Conservation (phyloP, 768 basidiomycete genomes). For the Cubamyces lactineus region DNA sequence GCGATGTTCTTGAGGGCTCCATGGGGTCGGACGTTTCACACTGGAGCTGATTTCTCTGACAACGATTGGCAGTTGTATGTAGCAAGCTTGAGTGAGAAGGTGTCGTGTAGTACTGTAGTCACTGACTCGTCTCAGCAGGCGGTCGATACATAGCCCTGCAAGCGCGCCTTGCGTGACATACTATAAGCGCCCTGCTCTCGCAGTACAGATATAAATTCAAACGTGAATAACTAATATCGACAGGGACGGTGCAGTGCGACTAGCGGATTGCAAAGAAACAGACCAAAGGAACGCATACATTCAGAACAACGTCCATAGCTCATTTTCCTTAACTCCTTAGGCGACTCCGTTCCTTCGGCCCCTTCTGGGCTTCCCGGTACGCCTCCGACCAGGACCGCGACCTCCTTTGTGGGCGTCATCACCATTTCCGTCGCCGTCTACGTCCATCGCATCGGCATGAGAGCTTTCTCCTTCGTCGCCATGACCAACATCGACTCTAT, state of each 20-base stretch:
- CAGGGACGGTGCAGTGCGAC: constrained; percentile 12
- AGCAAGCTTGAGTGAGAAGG: no score
- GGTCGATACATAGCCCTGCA: no score
- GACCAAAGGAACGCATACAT: constrained; percentile 3
- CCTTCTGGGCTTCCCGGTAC: constrained; percentile 12
- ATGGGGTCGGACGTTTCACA: no score
- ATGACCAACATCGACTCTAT: constrained; percentile 41
- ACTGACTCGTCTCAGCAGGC: no score
- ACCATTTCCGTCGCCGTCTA: constrained; percentile 12
- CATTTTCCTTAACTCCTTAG: neutral
- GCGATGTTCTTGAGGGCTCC: no score
- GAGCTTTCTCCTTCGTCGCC: constrained; percentile 24
- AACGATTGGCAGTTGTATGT: no score
- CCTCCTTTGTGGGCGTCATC: constrained; percentile 11
- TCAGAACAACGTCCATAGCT: neutral
- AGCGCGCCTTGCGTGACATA: no score
- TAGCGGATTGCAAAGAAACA: constrained; percentile 8
- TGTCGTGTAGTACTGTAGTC: no score
- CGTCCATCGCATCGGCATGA: constrained; percentile 13
- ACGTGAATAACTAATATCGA: constrained; percentile 7
- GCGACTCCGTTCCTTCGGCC: constrained; percentile 9
- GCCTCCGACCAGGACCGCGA: constrained; percentile 10
- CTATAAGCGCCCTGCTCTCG: no score
- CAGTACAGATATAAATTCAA: neutral
- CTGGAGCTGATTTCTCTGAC: no score